Base-by-base conservation (phyloP, 163 green algal species). In the Chlamydomonas reinhardtii region DNA sequence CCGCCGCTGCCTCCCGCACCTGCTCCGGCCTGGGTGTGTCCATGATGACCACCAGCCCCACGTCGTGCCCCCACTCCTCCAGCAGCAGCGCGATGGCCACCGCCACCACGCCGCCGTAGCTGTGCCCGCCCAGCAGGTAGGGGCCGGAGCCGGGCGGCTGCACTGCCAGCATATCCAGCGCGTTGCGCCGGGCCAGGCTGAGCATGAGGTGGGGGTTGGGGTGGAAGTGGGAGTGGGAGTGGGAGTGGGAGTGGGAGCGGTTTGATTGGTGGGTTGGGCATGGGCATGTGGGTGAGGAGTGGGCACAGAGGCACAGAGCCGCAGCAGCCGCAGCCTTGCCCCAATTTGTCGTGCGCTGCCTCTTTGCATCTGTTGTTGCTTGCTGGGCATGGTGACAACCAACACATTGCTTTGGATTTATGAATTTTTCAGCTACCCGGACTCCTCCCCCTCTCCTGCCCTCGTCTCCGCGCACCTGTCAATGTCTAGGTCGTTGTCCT, bases 401-500 rank as follows among this genome's bases (percentile, higher is more conserved):
- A n/a, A n/a, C n/a, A n/a, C n/a, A n/a, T n/a, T n/a, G n/a, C n/a
- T n/a, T n/a, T n/a, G n/a, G n/a, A n/a, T n/a, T n/a, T n/a, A n/a
- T n/a, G n/a, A n/a, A n/a, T n/a, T n/a, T n/a, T n/a, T n/a, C n/a
- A n/a, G n/a, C n/a, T n/a, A n/a, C n/a, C n/a, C n/a, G n/a, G n/a
- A n/a, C 48, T 14, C 48, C 48, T 1, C 48, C 48, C 48, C 48
- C 12, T 14, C 59, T 2, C 24, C 22, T 22, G 22, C 24, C 59
- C 59, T 9, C 62, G 4, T 2, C 31, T 20, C 29, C 56, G 2
- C 77, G 0, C 34, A 87, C 81, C 71, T 71, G 35, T 48, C 71
- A 27, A 98, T 94, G 85, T 94, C 92, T 24, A 98, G 89, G 85
- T 98, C 95, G 71, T 98, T 98, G 93, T 98, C 96, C 89, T 98